These are phyloP conservation scores for Russula vinacea DNA, from an alignment of 768 basidiomycete species.

Conservation along the genomic window DNA sequence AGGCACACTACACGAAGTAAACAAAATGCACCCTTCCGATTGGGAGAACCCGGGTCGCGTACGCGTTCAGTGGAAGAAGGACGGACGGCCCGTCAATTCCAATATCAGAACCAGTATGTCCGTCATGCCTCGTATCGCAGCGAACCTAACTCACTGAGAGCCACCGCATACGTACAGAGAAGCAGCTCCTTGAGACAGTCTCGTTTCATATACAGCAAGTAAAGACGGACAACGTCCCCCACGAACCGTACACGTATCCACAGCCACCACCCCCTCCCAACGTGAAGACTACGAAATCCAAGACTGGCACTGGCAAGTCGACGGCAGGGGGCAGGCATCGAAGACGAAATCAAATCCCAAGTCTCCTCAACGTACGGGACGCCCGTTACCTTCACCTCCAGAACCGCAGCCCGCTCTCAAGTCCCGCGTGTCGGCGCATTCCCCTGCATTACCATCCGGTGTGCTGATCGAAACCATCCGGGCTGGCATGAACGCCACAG, in stretches of 20 bases:
- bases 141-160: conserved; percentile 4
- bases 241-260: conserved; percentile 53
- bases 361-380: conserved; percentile 31
- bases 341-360: conserved; percentile 32
- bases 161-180: conserved; percentile 44
- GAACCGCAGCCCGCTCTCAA: conserved; percentile 70
- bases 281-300: conserved; percentile 35
- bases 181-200: conserved; percentile 73
- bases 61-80: conserved; percentile 88
- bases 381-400: conserved; percentile 66
- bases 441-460: conserved; percentile 27
- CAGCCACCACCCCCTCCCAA: conserved; percentile 32
- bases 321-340: conserved; percentile 30
- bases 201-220: conserved; percentile 66
- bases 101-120: conserved; percentile 72
- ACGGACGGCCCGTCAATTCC: conserved; percentile 61
- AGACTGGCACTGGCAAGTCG: conserved; percentile 29
- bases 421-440: conserved; percentile 43
- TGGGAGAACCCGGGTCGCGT: conserved; percentile 99
- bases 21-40: conserved; percentile 89
- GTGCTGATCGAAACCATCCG: conserved; percentile 28
- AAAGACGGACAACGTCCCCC: conserved; percentile 69
- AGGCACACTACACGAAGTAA: conserved; percentile 81
- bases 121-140: neutral
- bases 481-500: conserved; percentile 29